These are phyloP conservation scores for Corynespora cassiicola DNA, from an alignment of 2,329 filamentous ascomycete genomes.

Conservation along the genomic window DNA sequence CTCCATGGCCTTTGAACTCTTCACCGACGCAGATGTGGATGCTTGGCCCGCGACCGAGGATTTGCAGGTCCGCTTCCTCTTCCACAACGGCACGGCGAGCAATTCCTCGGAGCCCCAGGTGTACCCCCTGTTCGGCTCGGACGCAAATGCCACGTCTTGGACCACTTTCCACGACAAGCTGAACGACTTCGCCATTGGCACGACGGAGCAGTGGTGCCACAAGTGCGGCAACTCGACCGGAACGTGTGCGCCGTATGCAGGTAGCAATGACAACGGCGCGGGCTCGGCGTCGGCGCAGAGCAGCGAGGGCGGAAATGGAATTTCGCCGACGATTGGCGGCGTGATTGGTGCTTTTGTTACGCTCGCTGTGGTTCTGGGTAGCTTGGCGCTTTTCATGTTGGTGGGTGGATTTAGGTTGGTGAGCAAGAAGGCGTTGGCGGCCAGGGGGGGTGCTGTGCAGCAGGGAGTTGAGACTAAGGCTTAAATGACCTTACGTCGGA, in stretches of 20 bases:
- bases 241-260: constrained; percentile 62
- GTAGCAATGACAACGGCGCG: constrained; percentile 20
- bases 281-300: constrained; percentile 8
- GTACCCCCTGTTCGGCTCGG: constrained; percentile 68
- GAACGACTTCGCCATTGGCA: constrained; percentile 70
- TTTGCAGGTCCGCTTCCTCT: constrained; percentile 66
- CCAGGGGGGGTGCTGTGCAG: background rate
- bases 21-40: constrained; percentile 54
- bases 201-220: constrained; percentile 73
- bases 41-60: constrained; percentile 56
- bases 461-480: too few relatives aligned
- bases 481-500: too few relatives aligned
- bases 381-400: constrained; percentile 59
- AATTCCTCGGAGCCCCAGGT: constrained; percentile 53
- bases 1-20: constrained; percentile 78
- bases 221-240: constrained; percentile 77
- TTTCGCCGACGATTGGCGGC: constrained; percentile 77
- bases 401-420: constrained; percentile 65
- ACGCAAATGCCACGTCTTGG: constrained; percentile 68
- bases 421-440: constrained; percentile 56
- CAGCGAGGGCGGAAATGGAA: constrained; percentile 45
- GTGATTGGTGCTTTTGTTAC: constrained; percentile 79
- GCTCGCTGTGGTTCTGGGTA: constrained; percentile 66
- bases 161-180: constrained; percentile 69
- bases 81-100: constrained; percentile 66